Conservation (phyloP, 768 basidiomycete species). For the Lactifluus rugatus region DNA sequence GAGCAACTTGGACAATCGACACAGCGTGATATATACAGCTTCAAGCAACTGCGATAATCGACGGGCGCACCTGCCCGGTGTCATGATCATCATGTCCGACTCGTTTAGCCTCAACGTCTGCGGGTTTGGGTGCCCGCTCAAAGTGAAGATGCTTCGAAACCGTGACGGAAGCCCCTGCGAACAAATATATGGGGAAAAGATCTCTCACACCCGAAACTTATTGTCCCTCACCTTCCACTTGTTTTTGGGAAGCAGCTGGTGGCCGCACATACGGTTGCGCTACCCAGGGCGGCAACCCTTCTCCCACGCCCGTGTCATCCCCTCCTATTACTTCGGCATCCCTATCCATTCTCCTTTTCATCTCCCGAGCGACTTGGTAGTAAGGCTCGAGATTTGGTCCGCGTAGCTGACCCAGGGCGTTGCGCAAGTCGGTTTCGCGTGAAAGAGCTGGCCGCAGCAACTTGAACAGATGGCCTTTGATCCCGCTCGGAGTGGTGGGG, state of each 20-base stretch:
- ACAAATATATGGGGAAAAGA: neutral
- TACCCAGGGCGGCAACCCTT: slow-evolving; percentile 55
- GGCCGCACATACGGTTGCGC: slow-evolving; percentile 63
- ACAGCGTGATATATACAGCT: neutral
- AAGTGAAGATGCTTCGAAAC: neutral
- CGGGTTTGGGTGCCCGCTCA: neutral
- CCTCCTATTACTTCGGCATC: slow-evolving; percentile 34
- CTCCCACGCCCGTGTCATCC: slow-evolving; percentile 32
- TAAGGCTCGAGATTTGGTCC: slow-evolving; percentile 27
- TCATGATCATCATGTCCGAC: neutral
- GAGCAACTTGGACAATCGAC: no score
- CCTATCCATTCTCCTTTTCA: slow-evolving; percentile 49
- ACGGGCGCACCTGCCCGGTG: neutral
- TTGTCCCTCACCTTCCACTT: neutral
- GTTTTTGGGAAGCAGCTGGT: neutral
- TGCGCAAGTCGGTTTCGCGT: slow-evolving; percentile 60
- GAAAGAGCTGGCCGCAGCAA: slow-evolving; percentile 70
- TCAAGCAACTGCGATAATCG: neutral
- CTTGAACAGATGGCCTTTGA: slow-evolving; percentile 93
- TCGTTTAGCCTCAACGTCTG: neutral
- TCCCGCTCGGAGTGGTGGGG: slow-evolving; percentile 56
- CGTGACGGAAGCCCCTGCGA: neutral
- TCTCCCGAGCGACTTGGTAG: slow-evolving; percentile 45
- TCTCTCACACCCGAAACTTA: neutral
- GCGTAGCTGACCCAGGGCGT: slow-evolving; percentile 49